Conservation (phyloP, 139 green algal species). For the Haematococcus lacustris region DNA sequence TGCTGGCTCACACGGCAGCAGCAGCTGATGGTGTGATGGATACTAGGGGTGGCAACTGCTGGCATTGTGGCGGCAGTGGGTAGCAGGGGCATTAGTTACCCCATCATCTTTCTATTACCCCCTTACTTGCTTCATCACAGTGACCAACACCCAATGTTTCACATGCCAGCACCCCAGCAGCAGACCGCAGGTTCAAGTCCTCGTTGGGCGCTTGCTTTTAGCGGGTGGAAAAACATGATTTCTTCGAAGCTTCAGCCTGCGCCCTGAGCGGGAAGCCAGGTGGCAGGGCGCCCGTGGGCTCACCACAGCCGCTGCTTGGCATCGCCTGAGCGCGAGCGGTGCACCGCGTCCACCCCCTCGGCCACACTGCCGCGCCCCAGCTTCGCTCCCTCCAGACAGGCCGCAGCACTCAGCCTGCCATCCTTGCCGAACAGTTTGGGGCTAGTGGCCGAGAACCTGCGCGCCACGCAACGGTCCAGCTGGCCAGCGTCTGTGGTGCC, state of each 20-base stretch:
- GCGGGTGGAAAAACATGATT: too few relatives aligned
- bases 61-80: not conserved
- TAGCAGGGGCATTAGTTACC: not conserved
- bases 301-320: slow-evolving; percentile 50
- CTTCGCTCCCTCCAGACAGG: slow-evolving; percentile 13
- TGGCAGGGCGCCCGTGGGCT: too few relatives aligned
- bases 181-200: too few relatives aligned
- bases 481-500: too few relatives aligned
- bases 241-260: too few relatives aligned
- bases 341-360: slow-evolving; percentile 25
- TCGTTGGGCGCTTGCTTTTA: too few relatives aligned
- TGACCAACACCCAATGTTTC: not conserved
- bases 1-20: not conserved
- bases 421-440: slow-evolving; percentile 25
- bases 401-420: slow-evolving; percentile 7
- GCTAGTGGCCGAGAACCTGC: not conserved
- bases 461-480: not conserved
- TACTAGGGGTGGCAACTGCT: not conserved
- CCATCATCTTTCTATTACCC: not conserved
- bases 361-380: not conserved
- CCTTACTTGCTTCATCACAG: not conserved
- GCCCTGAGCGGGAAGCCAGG: too few relatives aligned
- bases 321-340: slow-evolving; percentile 25
- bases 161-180: too few relatives aligned
- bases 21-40: not conserved